Base-by-base conservation (phyloP, 345 rosid species). In the Corchorus capsularis region DNA sequence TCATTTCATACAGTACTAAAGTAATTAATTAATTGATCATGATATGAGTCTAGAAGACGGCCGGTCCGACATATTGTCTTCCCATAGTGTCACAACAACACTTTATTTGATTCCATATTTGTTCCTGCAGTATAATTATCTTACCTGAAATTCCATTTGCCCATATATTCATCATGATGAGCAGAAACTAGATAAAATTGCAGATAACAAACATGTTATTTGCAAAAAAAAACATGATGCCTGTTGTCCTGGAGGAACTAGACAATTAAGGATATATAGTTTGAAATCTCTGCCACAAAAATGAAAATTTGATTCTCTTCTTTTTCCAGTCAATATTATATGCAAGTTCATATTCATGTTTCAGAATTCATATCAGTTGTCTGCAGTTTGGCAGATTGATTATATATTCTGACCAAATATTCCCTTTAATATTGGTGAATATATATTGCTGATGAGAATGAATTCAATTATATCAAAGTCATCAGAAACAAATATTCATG, bases 91-190 rank as follows among this genome's bases (percentile, higher is more conserved):
- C 72, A 47, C 41, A 68, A 27, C 37, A 68, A 49, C 13, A 49
- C 72, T 67, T 20, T 15, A 68, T 68, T 27, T 68, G 57, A 68
- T 68, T 47, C 57, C 57, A 68, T 49, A 4, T 47, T 47, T 27
- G 27, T 56, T n/a, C n/a, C n/a, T n/a, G n/a, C n/a, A n/a, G n/a
- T n/a, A 27, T 27, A 27, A 27, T 27, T 46, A 67, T 46, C 71
- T 13, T 13, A 47, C 71, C 11, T 46, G 39, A 67, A 67, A 67
- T 49, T 46, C 54, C 2, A 6, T 46, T 65, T 43, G 16, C 15
- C 70, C 43, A 11, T 39, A 39, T 39, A n/a, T n/a, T n/a, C n/a
- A n/a, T n/a, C n/a, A n/a, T 60, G 39, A 32, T 60, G 39, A 32
- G 39, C 63, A 27, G 37, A 11, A 27, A 27, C 63, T 60, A 3